Conservation (phyloP, 805 yeast genomes). For the Myxozyma mucilagina region DNA sequence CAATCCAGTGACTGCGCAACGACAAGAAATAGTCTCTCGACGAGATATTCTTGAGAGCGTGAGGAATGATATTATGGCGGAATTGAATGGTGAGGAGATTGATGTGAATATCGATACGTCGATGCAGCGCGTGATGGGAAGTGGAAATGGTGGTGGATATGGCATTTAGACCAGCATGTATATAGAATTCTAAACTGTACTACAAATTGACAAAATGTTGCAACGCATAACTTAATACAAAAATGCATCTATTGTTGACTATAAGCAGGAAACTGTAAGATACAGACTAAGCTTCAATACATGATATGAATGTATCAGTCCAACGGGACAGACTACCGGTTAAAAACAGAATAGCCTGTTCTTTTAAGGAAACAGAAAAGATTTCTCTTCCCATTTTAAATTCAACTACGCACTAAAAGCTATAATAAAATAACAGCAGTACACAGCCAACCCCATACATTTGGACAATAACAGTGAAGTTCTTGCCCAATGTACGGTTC, state of each 20-base stretch:
- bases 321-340: constrained; percentile 27
- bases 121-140: constrained; percentile 8
- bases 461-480: background rate
- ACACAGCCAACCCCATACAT: constrained; percentile 8
- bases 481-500: background rate
- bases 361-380: constrained; percentile 19
- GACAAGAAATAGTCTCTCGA: constrained; percentile 8
- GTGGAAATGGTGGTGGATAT: background rate
- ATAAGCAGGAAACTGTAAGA: too few species aligned
- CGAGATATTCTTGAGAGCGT: constrained; percentile 4
- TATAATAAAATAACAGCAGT: background rate
- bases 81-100: constrained; percentile 24
- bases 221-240: background rate
- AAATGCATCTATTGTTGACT: too few species aligned
- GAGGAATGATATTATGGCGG: constrained; percentile 19
- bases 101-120: constrained; percentile 15
- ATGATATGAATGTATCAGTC: constrained; percentile 16
- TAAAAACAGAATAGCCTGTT: constrained; percentile 12
- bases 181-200: background rate
- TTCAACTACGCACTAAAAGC: constrained; percentile 10
- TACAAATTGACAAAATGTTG: background rate
- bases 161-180: background rate
- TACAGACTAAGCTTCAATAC: background rate
- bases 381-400: constrained; percentile 14
- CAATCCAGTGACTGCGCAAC: background rate